Evolutionary conservation across 2,329 filamentous ascomycete genomes (phyloP).

Genomic region (Venturia aucupariae): DNA sequence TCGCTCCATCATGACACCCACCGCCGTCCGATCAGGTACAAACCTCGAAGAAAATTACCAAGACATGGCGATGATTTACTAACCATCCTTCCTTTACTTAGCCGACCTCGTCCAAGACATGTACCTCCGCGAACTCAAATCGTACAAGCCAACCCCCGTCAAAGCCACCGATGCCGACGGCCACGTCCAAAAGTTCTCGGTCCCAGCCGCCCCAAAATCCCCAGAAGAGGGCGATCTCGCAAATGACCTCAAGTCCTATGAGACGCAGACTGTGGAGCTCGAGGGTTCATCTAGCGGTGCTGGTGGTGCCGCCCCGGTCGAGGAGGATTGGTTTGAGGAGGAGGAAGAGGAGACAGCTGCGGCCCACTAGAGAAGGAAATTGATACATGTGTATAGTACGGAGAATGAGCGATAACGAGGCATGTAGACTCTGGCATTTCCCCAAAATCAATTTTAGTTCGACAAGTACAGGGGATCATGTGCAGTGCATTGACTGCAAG

Average conservation of each 20-base stretch:
- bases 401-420: neutral
- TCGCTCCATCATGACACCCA: constrained; percentile 55
- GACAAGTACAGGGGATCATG: neutral
- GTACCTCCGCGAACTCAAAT: constrained; percentile 91
- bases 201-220: constrained; percentile 72
- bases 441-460: constrained; percentile 5
- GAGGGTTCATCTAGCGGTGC: constrained; percentile 67
- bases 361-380: constrained; percentile 7
- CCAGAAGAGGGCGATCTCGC: constrained; percentile 93
- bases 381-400: neutral
- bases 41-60: constrained; percentile 1
- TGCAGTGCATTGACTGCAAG: neutral
- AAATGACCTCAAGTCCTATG: constrained; percentile 86
- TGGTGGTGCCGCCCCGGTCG: constrained; percentile 50
- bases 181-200: constrained; percentile 78
- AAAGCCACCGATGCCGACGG: constrained; percentile 83
- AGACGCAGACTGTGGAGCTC: constrained; percentile 86
- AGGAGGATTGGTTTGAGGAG: constrained; percentile 77
- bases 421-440: constrained; percentile 3
- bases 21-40: constrained; percentile 53
- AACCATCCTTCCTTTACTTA: constrained; percentile 31
- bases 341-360: constrained; percentile 33
- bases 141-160: constrained; percentile 78
- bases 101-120: constrained; percentile 97
- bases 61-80: constrained; percentile 9